Conservation (phyloP, 352 stramenopile genomes). For the Thalassiosira mediterranea region DNA sequence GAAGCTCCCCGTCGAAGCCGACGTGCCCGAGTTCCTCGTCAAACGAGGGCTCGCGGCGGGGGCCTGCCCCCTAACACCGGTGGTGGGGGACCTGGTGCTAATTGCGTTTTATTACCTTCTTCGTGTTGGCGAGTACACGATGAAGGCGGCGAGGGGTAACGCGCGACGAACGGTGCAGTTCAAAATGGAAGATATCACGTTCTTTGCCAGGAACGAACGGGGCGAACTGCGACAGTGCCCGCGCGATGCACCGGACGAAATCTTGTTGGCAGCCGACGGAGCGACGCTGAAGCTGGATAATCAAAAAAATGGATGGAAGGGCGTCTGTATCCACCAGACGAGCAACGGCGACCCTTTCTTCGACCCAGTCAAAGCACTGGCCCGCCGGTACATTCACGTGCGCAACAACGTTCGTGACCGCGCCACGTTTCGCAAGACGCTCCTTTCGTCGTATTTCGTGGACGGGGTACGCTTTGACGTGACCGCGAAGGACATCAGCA, state of each 20-base stretch:
- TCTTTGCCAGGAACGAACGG: neutral
- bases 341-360: slow-evolving; percentile 21
- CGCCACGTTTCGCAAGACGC: neutral
- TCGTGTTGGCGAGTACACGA: slow-evolving; percentile 36
- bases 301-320: slow-evolving; percentile 35
- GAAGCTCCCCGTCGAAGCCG: slow-evolving; percentile 14
- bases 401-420: neutral
- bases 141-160: neutral
- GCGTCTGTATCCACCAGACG: slow-evolving; percentile 6
- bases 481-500: slow-evolving; percentile 9
- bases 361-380: neutral
- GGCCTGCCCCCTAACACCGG: neutral
- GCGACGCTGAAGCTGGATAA: slow-evolving; percentile 27
- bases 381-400: slow-evolving; percentile 6
- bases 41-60: neutral
- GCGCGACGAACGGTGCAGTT: slow-evolving; percentile 21
- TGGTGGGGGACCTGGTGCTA: slow-evolving; percentile 18
- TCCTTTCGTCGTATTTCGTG: slow-evolving; percentile 17
- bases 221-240: neutral
- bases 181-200: neutral
- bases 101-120: slow-evolving; percentile 52
- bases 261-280: neutral
- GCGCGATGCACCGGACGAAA: neutral
- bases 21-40: slow-evolving; percentile 16
- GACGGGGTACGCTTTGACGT: slow-evolving; percentile 1